Evolutionary conservation across 306 rosid genomes (phyloP).

Genomic region (Hippophae gyantsensis): DNA sequence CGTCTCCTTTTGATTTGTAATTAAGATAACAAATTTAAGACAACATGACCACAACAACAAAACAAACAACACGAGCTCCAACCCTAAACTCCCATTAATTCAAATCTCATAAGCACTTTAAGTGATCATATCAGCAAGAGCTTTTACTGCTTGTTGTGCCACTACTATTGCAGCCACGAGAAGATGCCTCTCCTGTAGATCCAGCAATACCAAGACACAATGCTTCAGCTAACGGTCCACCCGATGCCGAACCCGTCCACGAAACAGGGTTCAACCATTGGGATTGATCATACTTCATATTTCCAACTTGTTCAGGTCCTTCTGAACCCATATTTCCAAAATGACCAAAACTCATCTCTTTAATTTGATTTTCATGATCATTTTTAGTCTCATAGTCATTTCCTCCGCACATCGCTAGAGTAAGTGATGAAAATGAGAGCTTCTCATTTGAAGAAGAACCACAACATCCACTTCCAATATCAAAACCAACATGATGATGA

Average conservation of each 20-base stretch:
- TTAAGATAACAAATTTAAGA: too few species aligned
- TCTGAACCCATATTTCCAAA: neutral
- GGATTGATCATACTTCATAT: neutral
- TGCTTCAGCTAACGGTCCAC: constrained; percentile 36
- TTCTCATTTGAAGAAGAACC: constrained; percentile 11
- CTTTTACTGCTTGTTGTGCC: constrained; percentile 13
- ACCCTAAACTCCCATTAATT: too few species aligned
- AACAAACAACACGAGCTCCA: too few species aligned
- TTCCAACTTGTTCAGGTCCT: too few species aligned
- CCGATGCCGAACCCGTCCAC: constrained; percentile 23
- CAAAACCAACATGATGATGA: neutral
- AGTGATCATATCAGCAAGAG: neutral
- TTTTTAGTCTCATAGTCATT: neutral
- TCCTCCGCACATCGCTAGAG: constrained; percentile 19
- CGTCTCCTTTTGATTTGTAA: too few species aligned
- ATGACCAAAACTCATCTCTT: constrained; percentile 11
- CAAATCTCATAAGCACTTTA: too few species aligned
- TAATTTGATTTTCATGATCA: constrained; percentile 2
- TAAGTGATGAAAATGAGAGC: constrained; percentile 20
- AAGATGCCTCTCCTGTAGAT: constrained; percentile 10
- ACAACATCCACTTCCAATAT: constrained; percentile 2
- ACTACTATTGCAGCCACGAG: constrained; percentile 5
- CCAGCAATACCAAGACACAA: constrained; percentile 27
- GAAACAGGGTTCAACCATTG: constrained; percentile 25
- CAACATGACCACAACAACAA: too few species aligned